These are phyloP conservation scores for Datisca glomerata DNA, from an alignment of 306 rosid genomes.

Conservation along the genomic window DNA sequence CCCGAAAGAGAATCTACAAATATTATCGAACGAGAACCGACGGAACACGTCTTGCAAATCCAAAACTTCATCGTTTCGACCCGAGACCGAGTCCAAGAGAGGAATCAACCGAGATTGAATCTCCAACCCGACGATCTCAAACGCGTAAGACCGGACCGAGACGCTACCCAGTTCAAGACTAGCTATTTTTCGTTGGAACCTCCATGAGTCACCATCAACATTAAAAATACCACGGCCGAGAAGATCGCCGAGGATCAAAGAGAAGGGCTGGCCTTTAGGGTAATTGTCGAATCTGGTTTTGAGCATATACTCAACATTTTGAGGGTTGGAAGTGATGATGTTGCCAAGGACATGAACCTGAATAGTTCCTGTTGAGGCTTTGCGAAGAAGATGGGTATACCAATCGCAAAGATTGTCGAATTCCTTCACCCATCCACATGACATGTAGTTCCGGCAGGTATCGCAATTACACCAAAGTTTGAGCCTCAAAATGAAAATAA, in stretches of 20 bases:
- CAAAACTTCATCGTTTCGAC: neutral
- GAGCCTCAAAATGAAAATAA: constrained; percentile 39
- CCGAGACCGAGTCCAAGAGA: constrained; percentile 6
- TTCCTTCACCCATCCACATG: constrained; percentile 22
- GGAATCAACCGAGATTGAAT: constrained; percentile 43
- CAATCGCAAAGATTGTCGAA: constrained; percentile 58
- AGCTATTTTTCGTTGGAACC: constrained; percentile 74
- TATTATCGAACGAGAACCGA: constrained; percentile 68
- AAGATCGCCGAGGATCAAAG: constrained; percentile 72
- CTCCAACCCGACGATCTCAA: constrained; percentile 29
- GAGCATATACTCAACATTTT: constrained; percentile 65
- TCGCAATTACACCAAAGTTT: constrained; percentile 74
- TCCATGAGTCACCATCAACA: constrained; percentile 63
- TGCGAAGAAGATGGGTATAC: constrained; percentile 56
- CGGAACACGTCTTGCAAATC: constrained; percentile 69
- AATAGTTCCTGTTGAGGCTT: constrained; percentile 43
- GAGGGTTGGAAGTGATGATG: constrained; percentile 55
- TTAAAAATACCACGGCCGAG: constrained; percentile 78
- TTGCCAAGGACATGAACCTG: constrained; percentile 54
- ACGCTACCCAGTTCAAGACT: constrained; percentile 61
- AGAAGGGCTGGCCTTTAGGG: constrained; percentile 70
- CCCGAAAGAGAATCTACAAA: constrained; percentile 63
- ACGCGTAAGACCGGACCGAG: constrained; percentile 47
- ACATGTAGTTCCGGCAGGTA: constrained; percentile 35
- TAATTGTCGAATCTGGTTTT: constrained; percentile 61